Evolutionary conservation across 169 alveolate species (phyloP).

Genomic region (Perkinsus marinus): DNA sequence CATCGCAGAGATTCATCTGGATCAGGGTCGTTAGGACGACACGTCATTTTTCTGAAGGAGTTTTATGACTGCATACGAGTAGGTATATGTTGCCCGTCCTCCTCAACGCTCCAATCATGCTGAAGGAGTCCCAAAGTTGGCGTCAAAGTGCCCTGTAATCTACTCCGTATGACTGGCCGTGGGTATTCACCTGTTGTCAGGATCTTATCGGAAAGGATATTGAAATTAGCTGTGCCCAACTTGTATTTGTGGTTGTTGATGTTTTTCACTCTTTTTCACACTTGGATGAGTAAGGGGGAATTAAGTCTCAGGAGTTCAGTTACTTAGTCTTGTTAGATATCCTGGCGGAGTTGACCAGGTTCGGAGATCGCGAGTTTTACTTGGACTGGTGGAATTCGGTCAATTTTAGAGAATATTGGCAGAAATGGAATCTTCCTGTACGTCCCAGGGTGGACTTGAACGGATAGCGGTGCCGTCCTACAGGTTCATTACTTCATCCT

Average conservation of each 20-base stretch:
- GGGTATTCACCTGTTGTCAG: not conserved
- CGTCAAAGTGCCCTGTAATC: not conserved
- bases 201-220: conserved; percentile 12
- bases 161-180: no score
- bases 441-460: not conserved
- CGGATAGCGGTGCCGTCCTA: not conserved
- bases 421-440: conserved; percentile 50
- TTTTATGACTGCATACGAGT: no score
- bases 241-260: conserved; percentile 46
- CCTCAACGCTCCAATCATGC: not conserved
- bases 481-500: conserved; percentile 39
- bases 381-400: conserved; percentile 54
- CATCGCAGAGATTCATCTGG: no score
- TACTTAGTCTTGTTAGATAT: conserved; percentile 26
- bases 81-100: not conserved
- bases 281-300: not conserved
- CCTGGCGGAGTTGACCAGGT: conserved; percentile 48
- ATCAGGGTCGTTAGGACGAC: no score
- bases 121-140: not conserved
- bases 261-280: conserved; percentile 44
- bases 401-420: conserved; percentile 35
- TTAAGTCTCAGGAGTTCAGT: no score
- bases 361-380: conserved; percentile 55
- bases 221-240: conserved; percentile 44
- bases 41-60: no score